Evolutionary conservation across 345 rosid genomes (phyloP).

Genomic region (Anastatica hierochuntica): DNA sequence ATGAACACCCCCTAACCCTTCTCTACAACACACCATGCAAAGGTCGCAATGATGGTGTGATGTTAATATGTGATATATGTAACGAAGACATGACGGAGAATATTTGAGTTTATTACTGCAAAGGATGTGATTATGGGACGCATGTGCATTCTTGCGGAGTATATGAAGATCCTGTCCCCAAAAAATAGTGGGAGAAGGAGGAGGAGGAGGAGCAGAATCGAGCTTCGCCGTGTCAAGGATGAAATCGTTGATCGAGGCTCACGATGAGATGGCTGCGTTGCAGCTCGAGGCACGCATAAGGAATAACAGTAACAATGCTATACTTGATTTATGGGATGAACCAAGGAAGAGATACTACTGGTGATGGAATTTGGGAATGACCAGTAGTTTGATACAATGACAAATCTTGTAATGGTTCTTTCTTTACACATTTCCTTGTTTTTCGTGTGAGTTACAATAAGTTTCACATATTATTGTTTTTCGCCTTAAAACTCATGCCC

Average conservation of each 20-base stretch:
- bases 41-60: not conserved
- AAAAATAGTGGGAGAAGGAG: too few relatives aligned
- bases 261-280: slow-evolving; percentile 7
- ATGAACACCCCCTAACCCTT: slow-evolving; percentile 13
- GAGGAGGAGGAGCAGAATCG: slow-evolving; percentile 10
- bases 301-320: not conserved
- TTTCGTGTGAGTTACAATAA: too few relatives aligned
- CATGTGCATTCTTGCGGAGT: slow-evolving; percentile 16
- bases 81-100: not conserved
- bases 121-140: slow-evolving; percentile 17
- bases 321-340: slow-evolving; percentile 7
- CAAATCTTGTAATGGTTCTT: not conserved
- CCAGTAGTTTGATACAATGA: too few relatives aligned
- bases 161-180: not conserved
- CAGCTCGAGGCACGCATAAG: too few relatives aligned
- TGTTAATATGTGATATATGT: slow-evolving; percentile 13
- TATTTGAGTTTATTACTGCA: slow-evolving; percentile 18
- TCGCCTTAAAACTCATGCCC: too few relatives aligned
- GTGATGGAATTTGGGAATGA: too few relatives aligned
- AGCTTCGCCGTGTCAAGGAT: not conserved
- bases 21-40: slow-evolving; percentile 2
- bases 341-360: slow-evolving; percentile 14
- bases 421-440: too few relatives aligned
- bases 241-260: slow-evolving; percentile 13
- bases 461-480: too few relatives aligned